Evolutionary conservation across 768 basidiomycete species (phyloP).

Genomic region (Mycena vulgaris): DNA sequence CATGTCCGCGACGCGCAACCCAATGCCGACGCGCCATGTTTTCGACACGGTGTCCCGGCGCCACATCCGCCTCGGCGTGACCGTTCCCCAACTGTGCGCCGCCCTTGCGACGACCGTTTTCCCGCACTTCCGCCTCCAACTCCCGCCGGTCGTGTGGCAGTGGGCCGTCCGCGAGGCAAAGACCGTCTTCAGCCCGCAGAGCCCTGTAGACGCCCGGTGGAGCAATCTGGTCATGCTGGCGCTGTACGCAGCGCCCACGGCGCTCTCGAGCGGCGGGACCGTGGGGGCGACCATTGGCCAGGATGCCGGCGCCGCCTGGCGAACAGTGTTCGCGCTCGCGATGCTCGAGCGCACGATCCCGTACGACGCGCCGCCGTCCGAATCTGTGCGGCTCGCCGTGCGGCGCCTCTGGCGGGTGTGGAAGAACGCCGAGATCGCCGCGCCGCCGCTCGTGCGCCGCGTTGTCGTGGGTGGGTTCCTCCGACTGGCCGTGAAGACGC

Average conservation of each 20-base stretch:
- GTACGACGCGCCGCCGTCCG: not conserved
- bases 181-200: conserved; percentile 19
- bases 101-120: conserved; percentile 27
- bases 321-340: conserved; percentile 58
- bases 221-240: conserved; percentile 58
- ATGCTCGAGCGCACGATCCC: conserved; percentile 51
- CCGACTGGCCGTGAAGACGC: conserved; percentile 57
- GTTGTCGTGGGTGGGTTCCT: conserved; percentile 62
- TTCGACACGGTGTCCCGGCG: conserved; percentile 19
- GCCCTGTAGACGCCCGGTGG: conserved; percentile 53
- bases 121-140: conserved; percentile 24
- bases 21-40: not conserved
- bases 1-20: not conserved
- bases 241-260: conserved; percentile 36
- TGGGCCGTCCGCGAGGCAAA: conserved; percentile 24
- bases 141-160: conserved; percentile 12
- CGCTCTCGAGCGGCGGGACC: conserved; percentile 2
- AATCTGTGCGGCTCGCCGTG: conserved; percentile 41
- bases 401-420: conserved; percentile 61
- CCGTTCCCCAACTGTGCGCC: conserved; percentile 22
- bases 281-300: not conserved
- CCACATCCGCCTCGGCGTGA: conserved; percentile 21
- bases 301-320: conserved; percentile 50
- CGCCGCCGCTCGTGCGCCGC: conserved; percentile 49
- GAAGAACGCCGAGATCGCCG: conserved; percentile 42